These are phyloP conservation scores for Ettlia oleoabundans DNA, from an alignment of 139 green algal genomes.

Conservation along the genomic window DNA sequence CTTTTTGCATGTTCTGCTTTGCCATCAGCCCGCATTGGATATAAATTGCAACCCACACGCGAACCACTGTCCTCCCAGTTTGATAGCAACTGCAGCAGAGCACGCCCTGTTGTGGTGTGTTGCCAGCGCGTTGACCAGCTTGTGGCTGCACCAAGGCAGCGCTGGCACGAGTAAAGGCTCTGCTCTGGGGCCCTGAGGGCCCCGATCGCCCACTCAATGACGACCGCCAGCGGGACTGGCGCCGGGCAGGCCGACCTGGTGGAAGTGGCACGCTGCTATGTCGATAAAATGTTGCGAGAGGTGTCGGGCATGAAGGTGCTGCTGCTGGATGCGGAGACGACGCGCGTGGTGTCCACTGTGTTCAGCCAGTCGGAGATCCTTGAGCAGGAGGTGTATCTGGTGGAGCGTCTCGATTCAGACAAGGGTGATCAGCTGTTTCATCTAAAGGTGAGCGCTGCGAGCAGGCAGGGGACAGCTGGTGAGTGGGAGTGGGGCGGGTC, in stretches of 20 bases:
- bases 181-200: background rate
- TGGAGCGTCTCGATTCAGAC: constrained; percentile 83
- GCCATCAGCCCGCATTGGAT: too few species aligned
- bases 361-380: constrained; percentile 92
- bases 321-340: constrained; percentile 92
- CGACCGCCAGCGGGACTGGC: background rate
- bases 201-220: background rate
- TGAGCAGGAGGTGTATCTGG: constrained; percentile 90
- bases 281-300: constrained; percentile 66
- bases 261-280: constrained; percentile 60
- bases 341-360: constrained; percentile 76
- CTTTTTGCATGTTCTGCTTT: too few species aligned
- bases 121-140: constrained; percentile 1
- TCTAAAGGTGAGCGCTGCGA: constrained; percentile 71
- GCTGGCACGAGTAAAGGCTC: background rate
- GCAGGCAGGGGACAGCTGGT: background rate
- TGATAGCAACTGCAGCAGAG: too few species aligned
- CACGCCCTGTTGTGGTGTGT: too few species aligned
- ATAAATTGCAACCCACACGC: too few species aligned
- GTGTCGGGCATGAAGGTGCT: constrained; percentile 91
- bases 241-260: constrained; percentile 57
- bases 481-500: too few species aligned
- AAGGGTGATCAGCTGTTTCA: constrained; percentile 73
- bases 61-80: too few species aligned
- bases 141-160: background rate